phyloP scores from a whole-genome alignment of 176 grass and related monocot genomes.

The Luzula sylvatica region DNA sequence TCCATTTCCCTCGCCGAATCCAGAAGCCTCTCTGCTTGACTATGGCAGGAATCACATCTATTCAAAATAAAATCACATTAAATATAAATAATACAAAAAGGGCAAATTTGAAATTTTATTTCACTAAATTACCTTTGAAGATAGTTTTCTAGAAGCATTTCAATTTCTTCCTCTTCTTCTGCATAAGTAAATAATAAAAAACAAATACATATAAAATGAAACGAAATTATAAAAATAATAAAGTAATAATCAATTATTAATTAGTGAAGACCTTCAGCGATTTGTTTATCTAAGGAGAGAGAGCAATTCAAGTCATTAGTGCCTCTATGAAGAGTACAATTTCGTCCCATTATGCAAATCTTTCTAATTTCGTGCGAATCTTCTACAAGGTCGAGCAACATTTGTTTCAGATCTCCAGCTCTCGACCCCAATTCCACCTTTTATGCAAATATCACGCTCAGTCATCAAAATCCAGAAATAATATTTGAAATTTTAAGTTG shows the following conservation, averaged over 20 bases:
- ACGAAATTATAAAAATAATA: not conserved
- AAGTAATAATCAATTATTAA: not conserved
- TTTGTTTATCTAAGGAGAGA: constrained; percentile 71
- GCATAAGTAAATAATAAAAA: constrained; percentile 19
- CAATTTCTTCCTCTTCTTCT: constrained; percentile 99
- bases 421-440: constrained; percentile 95
- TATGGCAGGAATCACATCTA: constrained; percentile 97
- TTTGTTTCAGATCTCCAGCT: constrained; percentile 94
- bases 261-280: constrained; percentile 69
- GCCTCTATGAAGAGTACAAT: constrained; percentile 51
- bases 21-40: constrained; percentile 95
- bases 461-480: too few relatives aligned
- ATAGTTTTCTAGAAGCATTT: constrained; percentile 98
- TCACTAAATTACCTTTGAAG: constrained; percentile 57
- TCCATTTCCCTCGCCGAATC: constrained; percentile 99
- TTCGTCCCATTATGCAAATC: constrained; percentile 96
- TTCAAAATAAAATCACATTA: constrained; percentile 14
- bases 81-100: not conserved
- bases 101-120: constrained; percentile 2
- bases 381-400: constrained; percentile 87
- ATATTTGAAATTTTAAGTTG: too few relatives aligned
- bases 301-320: constrained; percentile 59
- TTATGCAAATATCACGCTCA: too few relatives aligned
- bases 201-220: not conserved
- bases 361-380: constrained; percentile 90